These are phyloP conservation scores for Aureobasidium subglaciale DNA, from an alignment of 2,329 filamentous ascomycete genomes.

Conservation along the genomic window DNA sequence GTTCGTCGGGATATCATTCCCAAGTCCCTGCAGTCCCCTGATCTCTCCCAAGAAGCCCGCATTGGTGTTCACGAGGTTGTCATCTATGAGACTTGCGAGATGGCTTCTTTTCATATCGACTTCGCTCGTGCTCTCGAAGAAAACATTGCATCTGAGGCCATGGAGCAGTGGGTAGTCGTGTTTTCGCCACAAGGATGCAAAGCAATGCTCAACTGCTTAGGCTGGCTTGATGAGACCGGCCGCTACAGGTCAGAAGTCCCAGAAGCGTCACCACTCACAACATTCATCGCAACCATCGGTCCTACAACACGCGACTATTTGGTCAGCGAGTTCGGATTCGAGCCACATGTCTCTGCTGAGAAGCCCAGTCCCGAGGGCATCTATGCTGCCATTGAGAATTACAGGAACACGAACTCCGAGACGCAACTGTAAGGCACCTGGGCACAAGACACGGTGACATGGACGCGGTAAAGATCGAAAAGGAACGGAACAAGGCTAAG, in stretches of 20 bases:
- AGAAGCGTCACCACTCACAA: conserved; percentile 28
- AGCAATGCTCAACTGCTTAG: conserved; percentile 51
- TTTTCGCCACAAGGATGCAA: conserved; percentile 58
- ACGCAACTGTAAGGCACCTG: background rate
- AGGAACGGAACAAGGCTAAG: background rate
- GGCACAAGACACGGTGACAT: background rate
- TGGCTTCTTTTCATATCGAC: conserved; percentile 66
- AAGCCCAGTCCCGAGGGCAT: conserved; percentile 78
- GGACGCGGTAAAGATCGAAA: background rate
- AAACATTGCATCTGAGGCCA: conserved; percentile 19
- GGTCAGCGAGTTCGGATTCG: conserved; percentile 54
- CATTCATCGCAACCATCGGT: conserved; percentile 78
- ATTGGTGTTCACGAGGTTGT: conserved; percentile 71
- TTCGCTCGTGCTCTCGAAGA: conserved; percentile 40
- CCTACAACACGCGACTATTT: conserved; percentile 82
- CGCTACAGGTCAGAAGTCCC: conserved; percentile 25
- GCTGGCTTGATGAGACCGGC: conserved; percentile 37
- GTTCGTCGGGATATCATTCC: conserved; percentile 86
- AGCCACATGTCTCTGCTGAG: conserved; percentile 72
- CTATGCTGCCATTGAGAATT: conserved; percentile 4
- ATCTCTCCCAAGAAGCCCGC: conserved; percentile 42
- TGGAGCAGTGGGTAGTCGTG: conserved; percentile 64
- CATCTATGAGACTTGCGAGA: conserved; percentile 80
- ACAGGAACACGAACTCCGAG: conserved; percentile 1
- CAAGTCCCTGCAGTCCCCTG: conserved; percentile 59